Conservation (phyloP, 2,329 filamentous ascomycete genomes). For the Septoria petroselini region DNA sequence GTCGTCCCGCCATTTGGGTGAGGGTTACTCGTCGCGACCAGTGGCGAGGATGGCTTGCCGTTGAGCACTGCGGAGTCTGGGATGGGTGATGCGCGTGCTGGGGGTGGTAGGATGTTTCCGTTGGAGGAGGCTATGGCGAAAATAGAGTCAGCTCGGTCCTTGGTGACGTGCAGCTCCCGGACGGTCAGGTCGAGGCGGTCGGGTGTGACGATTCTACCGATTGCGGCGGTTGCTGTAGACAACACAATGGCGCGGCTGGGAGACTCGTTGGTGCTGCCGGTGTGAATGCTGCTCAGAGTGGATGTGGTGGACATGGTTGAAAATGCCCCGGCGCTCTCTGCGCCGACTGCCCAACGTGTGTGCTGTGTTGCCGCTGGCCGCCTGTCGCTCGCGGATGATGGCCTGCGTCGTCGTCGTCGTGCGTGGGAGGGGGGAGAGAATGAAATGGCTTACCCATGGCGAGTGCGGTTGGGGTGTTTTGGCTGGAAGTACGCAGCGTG, state of each 20-base stretch:
- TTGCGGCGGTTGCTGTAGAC: conserved; percentile 23
- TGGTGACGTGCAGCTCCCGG: conserved; percentile 13
- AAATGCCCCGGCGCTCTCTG: conserved; percentile 7
- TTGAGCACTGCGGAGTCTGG: conserved; percentile 43
- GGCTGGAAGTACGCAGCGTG: conserved; percentile 24
- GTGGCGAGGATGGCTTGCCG: conserved; percentile 54
- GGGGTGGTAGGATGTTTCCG: conserved; percentile 44
- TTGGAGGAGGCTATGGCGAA: conserved; percentile 43
- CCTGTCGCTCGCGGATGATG: conserved; percentile 19
- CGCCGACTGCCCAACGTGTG: conserved; percentile 20
- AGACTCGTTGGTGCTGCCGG: conserved; percentile 16
- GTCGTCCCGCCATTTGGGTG: conserved; percentile 51
- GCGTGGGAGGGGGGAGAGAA: conserved; percentile 20
- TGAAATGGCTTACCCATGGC: conserved; percentile 37
- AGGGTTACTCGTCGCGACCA: conserved; percentile 57
- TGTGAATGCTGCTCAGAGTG: conserved; percentile 20
- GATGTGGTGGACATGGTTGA: conserved; percentile 25
- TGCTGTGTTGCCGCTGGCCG: conserved; percentile 20
- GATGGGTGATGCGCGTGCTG: conserved; percentile 48
- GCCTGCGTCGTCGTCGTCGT: conserved; percentile 24
- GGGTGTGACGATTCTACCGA: conserved; percentile 26
- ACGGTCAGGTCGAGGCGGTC: conserved; percentile 26
- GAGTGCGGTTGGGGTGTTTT: conserved; percentile 31
- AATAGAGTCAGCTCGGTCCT: conserved; percentile 14
- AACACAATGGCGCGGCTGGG: conserved; percentile 22